Conservation (phyloP, 139 green algal genomes). For the Tetraselmis striata region DNA sequence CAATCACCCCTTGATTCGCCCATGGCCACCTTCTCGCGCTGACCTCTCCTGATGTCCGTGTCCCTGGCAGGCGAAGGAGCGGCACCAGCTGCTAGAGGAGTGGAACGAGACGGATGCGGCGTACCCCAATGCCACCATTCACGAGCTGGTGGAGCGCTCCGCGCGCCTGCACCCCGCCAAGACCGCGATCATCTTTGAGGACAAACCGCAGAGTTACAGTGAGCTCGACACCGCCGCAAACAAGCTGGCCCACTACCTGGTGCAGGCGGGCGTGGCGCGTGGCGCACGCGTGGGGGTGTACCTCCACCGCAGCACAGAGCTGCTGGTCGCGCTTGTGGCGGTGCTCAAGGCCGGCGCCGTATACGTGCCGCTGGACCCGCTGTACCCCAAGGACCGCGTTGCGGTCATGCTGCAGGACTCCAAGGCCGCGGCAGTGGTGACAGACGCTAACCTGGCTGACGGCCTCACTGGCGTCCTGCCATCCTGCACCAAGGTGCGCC, state of each 20-base stretch:
- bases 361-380: conserved; percentile 52
- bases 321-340: conserved; percentile 36
- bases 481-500: too few species aligned
- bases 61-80: neutral
- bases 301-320: conserved; percentile 28
- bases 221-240: conserved; percentile 18
- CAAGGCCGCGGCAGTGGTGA: neutral
- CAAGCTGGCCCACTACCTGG: conserved; percentile 27
- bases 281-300: conserved; percentile 28
- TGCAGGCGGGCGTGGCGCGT: neutral
- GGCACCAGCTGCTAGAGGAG: neutral
- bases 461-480: neutral
- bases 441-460: conserved; percentile 2
- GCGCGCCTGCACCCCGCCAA: neutral
- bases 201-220: neutral
- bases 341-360: conserved; percentile 24
- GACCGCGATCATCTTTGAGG: neutral
- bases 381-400: conserved; percentile 37
- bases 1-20: too few species aligned
- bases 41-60: too few species aligned
- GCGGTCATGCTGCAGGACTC: conserved; percentile 38
- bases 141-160: conserved; percentile 3
- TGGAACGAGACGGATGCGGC: conserved; percentile 13
- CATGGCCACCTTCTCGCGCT: too few species aligned
- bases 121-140: conserved; percentile 10